Base-by-base conservation (phyloP, 306 rosid species). In the Sophora flavescens region DNA sequence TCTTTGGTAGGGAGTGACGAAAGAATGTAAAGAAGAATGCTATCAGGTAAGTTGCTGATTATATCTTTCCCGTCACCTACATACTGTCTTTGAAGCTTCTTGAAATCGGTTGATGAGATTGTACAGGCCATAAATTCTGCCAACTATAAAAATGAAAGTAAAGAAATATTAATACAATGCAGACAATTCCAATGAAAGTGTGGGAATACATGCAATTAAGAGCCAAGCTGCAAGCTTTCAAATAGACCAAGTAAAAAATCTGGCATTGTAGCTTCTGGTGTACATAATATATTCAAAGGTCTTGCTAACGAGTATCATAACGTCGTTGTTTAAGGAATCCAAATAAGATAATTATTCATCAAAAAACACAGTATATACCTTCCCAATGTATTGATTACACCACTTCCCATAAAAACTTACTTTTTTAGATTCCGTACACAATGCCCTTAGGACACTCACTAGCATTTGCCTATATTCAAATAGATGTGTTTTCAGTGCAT, bases 11-110 rank as follows among this genome's bases (percentile, higher is more conserved):
- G 71, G 36, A 70, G 47, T 44, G 61, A 78, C 8, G 77, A 50
- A 39, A 79, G 78, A 72, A 71, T 53, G 36, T 53, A 18, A 63
- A 15, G 61, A 71, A 72, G 73, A 72, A 79, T 33, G 62, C 53
- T 1, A 22, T 79, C 74, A 8, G 74, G 83, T 63, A 71, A 63
- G 51, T 71, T 57, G 50, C 53, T 71, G 56, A 71, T 36, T n/a
- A 79, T 51, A 52, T 79, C 68, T 39, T 14, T 36, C 52, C 3
- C 8, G 8, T 36, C 59, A 51, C 36, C 66, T 8, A 8, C 59
- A 51, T 63, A 15, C 68, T 38, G 15, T n/a, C 36, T 26, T 6
- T 70, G 77, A 50, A 60, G 15, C 45, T 78, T 69, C 3, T 15
- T 18, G 36, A 17, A 28, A 69, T 61, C 32, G 6, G 72, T 10